Percentiles rank a stretch among this genome's conserved stretches.
phyloP scores from a whole-genome alignment of 2,329 filamentous ascomycete species.

The Hirsutella minnesotensis region DNA sequence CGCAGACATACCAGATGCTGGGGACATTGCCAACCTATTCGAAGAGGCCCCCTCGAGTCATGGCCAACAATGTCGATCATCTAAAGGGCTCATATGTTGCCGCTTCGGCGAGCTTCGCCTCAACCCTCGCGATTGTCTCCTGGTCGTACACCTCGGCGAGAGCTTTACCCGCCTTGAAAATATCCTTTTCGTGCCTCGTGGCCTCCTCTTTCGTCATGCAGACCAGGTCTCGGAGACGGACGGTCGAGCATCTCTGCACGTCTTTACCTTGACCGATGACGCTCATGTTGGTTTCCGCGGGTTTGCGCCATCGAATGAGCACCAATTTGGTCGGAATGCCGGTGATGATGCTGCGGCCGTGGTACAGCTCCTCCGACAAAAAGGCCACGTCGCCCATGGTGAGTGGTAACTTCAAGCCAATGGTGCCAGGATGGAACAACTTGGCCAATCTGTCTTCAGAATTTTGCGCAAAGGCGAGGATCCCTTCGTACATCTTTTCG shows the following conservation, averaged over 20 bases:
- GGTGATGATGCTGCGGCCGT: slow-evolving; percentile 70
- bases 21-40: no score
- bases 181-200: slow-evolving; percentile 62
- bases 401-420: slow-evolving; percentile 70
- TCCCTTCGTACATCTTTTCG: slow-evolving; percentile 85
- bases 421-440: slow-evolving; percentile 17
- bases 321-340: slow-evolving; percentile 69
- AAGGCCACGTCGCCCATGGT: slow-evolving; percentile 76
- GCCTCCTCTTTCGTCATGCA: slow-evolving; percentile 93
- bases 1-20: no score
- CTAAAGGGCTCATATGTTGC: slow-evolving; percentile 44
- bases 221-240: slow-evolving; percentile 62
- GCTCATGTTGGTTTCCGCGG: slow-evolving; percentile 43
- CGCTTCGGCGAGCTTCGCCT: slow-evolving; percentile 56
- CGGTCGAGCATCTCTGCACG: slow-evolving; percentile 65
- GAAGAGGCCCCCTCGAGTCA: no score
- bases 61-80: no score
- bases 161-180: slow-evolving; percentile 57
- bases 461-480: slow-evolving; percentile 63
- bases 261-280: slow-evolving; percentile 51
- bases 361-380: slow-evolving; percentile 79
- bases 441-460: slow-evolving; percentile 66
- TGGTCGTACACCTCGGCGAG: slow-evolving; percentile 64
- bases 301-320: slow-evolving; percentile 70
- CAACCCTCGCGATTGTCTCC: slow-evolving; percentile 55